Evolutionary conservation across 208 protist species (phyloP), one percentile per base, ranked within the genome.

Genomic region (Acanthamoeba rhysodes): DNA sequence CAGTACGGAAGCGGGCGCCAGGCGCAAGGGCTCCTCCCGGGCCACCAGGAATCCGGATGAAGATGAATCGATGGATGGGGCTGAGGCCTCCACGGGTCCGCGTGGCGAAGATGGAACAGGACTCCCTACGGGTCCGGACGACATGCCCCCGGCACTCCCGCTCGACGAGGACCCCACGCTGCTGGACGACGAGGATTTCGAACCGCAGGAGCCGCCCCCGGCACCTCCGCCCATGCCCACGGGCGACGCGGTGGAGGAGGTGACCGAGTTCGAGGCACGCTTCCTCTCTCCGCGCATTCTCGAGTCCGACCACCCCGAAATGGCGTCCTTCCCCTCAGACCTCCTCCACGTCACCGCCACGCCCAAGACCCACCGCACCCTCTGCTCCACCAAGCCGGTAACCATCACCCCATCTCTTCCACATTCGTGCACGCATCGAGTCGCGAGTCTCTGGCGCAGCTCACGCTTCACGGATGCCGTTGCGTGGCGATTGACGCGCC

Each of bases 281-380:
- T 93, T 72, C 50, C 22, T 59, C n/a, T 72, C 55, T 16, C 57
- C 66, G 27, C 66, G 6, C 6, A 78, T 20, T 34, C 64, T 93
- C 0, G 88, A 50, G 18, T 78, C 88, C 3, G 29, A 7, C 4
- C 64, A 45, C 24, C 88, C 66, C 20, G 62, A 93, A 16, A 45
- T 93, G 48, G 74, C 85, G 70, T 70, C 66, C 66, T 87, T 95
- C 29, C 91, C 91, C 32, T 50, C 91, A 12, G 72, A 95, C 72
- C 57, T 57, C 50, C 32, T 95, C 29, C 20, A 62, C 22, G 20
- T 95, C 12, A 2, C 24, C 48, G 12, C 72, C 50, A 50, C 62
- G 0, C 27, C 91, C 5, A 80, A 85, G 34, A 85, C 34, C 20
- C 91, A 95, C 32, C 91, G 91, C 41, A 95, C 70, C 32, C 32